Evolutionary conservation across 371 early-diverging fungal species (phyloP).

Genomic region (Modicella reniformis): DNA sequence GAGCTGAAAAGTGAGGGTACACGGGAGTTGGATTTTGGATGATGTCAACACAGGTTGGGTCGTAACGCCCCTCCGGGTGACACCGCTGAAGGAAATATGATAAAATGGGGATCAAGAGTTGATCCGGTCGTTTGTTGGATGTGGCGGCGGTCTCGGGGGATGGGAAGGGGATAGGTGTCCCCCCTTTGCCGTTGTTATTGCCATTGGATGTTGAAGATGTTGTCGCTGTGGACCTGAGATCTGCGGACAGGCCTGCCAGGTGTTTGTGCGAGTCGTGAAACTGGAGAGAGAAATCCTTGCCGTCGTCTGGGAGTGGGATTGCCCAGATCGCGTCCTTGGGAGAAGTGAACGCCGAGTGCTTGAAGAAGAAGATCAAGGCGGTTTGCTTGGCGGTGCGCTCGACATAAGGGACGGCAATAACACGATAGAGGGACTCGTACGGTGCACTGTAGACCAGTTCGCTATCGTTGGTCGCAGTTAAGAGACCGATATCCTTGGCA

Average conservation of each 20-base stretch:
- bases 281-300: constrained; percentile 43
- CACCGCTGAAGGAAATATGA: constrained; percentile 15
- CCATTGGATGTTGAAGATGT: neutral
- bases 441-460: constrained; percentile 30
- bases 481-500: constrained; percentile 27
- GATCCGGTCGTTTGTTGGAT: constrained; percentile 29
- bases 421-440: constrained; percentile 25
- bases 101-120: constrained; percentile 22
- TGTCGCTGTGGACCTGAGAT: constrained; percentile 13
- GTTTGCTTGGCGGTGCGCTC: constrained; percentile 50
- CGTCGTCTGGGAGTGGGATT: constrained; percentile 43
- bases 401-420: constrained; percentile 45
- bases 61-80: neutral
- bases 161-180: constrained; percentile 24
- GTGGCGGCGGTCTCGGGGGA: constrained; percentile 2
- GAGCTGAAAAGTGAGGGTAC: constrained; percentile 37
- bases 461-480: constrained; percentile 17
- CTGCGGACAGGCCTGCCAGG: constrained; percentile 21
- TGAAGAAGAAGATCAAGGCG: constrained; percentile 40
- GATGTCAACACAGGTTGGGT: constrained; percentile 12
- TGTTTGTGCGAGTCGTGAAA: constrained; percentile 15
- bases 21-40: constrained; percentile 37
- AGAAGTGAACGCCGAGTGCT: constrained; percentile 20
- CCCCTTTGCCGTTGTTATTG: no score
- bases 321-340: constrained; percentile 51